These are phyloP conservation scores for Porphyrellus cyaneotinctus DNA, from an alignment of 768 basidiomycete genomes.

Conservation along the genomic window DNA sequence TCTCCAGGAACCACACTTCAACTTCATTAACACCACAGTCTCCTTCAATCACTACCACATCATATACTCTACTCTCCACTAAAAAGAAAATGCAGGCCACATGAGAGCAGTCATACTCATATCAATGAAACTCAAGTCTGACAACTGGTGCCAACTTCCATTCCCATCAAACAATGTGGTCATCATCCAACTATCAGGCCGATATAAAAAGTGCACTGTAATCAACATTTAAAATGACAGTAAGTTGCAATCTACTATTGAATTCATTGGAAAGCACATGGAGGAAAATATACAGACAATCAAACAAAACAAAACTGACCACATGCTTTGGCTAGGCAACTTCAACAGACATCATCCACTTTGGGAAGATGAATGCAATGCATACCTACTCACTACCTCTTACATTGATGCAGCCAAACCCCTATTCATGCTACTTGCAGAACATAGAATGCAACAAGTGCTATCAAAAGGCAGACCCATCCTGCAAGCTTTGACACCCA, in stretches of 20 bases:
- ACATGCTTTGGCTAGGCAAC: slow-evolving; percentile 20
- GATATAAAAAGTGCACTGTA: fast-evolving
- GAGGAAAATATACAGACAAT: background rate
- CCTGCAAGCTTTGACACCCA: slow-evolving; percentile 23
- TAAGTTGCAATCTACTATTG: background rate
- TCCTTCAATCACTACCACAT: no score
- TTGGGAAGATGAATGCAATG: slow-evolving; percentile 26
- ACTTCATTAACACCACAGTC: no score
- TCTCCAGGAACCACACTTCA: no score
- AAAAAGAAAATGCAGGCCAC: no score
- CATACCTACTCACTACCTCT: slow-evolving; percentile 20
- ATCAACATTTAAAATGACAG: background rate
- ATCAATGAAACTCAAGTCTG: no score
- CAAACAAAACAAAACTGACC: background rate
- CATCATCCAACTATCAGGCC: background rate
- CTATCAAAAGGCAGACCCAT: slow-evolving; percentile 36
- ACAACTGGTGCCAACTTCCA: no score
- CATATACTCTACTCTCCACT: no score
- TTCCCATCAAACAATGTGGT: no score
- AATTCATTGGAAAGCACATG: background rate
- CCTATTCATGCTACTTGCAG: background rate
- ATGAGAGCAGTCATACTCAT: no score
- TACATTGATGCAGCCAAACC: background rate
- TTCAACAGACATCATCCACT: slow-evolving; percentile 34
- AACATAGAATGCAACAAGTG: slow-evolving; percentile 31